A percentile compares a stretch with the other conserved stretches of the same genome.
phyloP scores from a whole-genome alignment of 2,329 filamentous ascomycete species.

The Aspergillus sp. region DNA sequence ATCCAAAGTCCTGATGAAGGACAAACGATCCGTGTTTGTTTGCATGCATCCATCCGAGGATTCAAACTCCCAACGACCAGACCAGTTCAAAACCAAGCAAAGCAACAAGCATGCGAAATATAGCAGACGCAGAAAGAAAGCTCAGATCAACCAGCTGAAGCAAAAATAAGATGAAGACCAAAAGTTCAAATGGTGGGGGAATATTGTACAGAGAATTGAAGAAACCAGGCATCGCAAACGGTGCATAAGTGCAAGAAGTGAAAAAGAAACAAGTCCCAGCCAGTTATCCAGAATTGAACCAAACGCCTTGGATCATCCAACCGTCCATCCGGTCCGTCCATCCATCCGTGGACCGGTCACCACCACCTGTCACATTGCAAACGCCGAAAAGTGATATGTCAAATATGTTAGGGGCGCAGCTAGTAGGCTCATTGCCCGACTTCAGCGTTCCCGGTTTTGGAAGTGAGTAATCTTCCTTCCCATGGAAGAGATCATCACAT shows the following conservation, averaged over 20 bases:
- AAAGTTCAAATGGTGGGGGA: neutral
- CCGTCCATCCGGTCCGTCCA: neutral
- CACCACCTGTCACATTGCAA: neutral
- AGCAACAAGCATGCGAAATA: neutral
- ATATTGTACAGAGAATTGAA: conserved; percentile 9
- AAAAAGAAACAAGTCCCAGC: neutral
- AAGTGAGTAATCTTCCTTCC: neutral
- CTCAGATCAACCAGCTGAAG: conserved; percentile 3
- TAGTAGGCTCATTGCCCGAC: neutral
- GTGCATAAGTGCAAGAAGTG: neutral
- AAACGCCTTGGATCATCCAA: neutral
- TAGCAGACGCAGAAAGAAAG: neutral
- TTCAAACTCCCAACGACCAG: neutral
- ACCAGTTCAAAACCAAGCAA: conserved; percentile 2
- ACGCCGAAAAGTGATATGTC: neutral
- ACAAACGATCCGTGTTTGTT: neutral
- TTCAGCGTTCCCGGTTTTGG: neutral
- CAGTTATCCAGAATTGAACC: conserved; percentile 1
- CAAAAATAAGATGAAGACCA: neutral
- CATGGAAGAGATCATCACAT: neutral
- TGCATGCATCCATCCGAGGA: neutral
- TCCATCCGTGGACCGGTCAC: neutral
- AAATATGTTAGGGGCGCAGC: neutral
- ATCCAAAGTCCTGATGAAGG: neutral
- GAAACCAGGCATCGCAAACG: neutral